Percentiles rank a stretch among this genome's conserved stretches.
Conservation (phyloP, 2,329 filamentous ascomycete species). For the Colletotrichum eleusines region DNA sequence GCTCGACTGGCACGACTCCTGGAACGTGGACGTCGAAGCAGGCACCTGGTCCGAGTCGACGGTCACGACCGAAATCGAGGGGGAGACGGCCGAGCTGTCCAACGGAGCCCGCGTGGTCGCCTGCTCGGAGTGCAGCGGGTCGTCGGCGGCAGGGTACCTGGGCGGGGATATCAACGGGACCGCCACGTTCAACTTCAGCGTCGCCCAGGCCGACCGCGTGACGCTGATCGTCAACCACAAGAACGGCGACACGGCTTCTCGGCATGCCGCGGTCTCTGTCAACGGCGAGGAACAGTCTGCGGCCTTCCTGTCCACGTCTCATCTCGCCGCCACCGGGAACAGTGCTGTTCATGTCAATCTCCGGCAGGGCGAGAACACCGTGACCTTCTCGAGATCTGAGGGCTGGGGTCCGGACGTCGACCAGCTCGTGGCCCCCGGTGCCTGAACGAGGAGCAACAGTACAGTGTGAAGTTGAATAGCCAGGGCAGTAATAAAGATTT, state of each 20-base stretch:
- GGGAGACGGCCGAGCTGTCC: conserved; percentile 59
- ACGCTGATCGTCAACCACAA: conserved; percentile 67
- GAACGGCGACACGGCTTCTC: conserved; percentile 66
- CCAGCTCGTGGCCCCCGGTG: conserved; percentile 62
- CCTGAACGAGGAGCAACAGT: background rate
- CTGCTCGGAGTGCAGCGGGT: conserved; percentile 65
- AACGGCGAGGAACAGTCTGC: conserved; percentile 65
- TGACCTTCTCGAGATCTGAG: conserved; percentile 58
- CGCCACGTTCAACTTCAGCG: conserved; percentile 62
- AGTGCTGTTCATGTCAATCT: conserved; percentile 63
- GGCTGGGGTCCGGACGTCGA: conserved; percentile 66
- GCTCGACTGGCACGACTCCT: conserved; percentile 66
- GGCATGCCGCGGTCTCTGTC: conserved; percentile 67
- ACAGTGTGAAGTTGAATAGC: background rate
- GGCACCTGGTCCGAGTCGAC: conserved; percentile 60
- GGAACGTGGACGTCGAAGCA: conserved; percentile 60
- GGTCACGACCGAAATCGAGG: conserved; percentile 63
- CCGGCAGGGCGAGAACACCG: conserved; percentile 61
- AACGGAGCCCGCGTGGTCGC: conserved; percentile 59
- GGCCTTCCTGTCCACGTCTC: conserved; percentile 66
- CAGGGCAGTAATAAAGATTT: background rate
- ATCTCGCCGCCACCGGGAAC: conserved; percentile 55
- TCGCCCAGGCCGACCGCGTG: conserved; percentile 57
- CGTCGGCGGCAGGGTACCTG: conserved; percentile 64
- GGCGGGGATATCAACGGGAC: conserved; percentile 62